Evolutionary conservation across 768 basidiomycete genomes (phyloP), one percentile per base, ranked within the genome.

Genomic region (Mycena crocata): DNA sequence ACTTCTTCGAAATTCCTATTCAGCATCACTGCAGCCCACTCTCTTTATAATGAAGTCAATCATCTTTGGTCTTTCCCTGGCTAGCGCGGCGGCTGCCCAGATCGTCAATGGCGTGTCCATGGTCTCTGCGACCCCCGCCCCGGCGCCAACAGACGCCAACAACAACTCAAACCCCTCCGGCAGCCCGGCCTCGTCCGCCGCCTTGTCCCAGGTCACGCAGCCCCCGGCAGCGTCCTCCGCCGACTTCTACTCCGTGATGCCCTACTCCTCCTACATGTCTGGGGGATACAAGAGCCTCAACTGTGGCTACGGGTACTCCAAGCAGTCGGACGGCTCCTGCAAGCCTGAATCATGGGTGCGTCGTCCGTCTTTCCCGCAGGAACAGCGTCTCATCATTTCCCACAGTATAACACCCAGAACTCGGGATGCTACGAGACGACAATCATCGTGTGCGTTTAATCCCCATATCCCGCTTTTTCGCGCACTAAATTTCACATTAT

Each of bases 221-320:
- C 75, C 83, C 42, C 70, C 76, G 23, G 70, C 79, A 15, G 64
- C 77, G 24, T 73, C 80, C 13, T 65, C 77, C 32, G 66, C 70
- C 52, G 78, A 83, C 71, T 82, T 83, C 71, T 85, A 85, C 72
- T 72, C 83, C 28, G 68, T 70, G 66, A 88, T 88, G 86, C 86
- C 87, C 31, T 92, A 92, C 75, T 80, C 84, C 15, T 81, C 84
- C 34, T 90, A 90, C 79, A 80, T 79, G 76, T 72, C 73, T 35
- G 91, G 90, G 61, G 91, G 91, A 30, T 93, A 92, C 78, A 81
- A 83, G 75, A 85, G 82, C 75, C 77, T 92, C 76, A 77, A 84
- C 68, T 93, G 91, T 74, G 91, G 91, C 55, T 93, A 93, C 74
- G 91, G 91, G 28, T 89, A 89, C 72, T 71, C 76, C 51, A 90